phyloP scores from a whole-genome alignment of 2,329 filamentous ascomycete genomes.

The Aspergillus eucalypticola region DNA sequence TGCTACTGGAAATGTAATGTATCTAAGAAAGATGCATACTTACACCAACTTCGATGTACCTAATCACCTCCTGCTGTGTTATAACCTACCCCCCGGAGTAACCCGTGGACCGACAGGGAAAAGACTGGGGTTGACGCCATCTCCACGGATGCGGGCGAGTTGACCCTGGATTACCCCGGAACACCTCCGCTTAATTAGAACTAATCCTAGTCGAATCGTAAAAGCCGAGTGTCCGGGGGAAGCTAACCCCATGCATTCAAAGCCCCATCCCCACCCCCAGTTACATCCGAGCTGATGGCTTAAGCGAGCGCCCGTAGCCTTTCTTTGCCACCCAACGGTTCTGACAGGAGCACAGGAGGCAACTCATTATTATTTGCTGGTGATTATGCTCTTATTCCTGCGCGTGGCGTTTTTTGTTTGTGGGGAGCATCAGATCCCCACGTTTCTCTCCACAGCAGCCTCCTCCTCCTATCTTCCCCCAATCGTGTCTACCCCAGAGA shows the following conservation, averaged over 20 bases:
- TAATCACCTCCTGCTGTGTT: neutral
- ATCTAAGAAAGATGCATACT: no score
- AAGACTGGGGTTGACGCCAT: neutral
- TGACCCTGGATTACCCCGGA: neutral
- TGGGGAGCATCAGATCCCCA: constrained; percentile 4
- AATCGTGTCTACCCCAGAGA: constrained; percentile 3
- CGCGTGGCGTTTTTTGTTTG: neutral
- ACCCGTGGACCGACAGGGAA: neutral
- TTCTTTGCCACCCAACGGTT: constrained; percentile 3
- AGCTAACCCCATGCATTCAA: neutral
- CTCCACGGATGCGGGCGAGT: neutral
- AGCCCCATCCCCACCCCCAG: neutral
- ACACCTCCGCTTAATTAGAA: neutral
- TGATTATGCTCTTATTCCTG: neutral
- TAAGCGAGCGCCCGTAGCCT: neutral
- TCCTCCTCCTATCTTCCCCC: neutral
- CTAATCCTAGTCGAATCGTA: neutral
- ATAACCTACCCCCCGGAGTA: neutral
- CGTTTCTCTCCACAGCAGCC: neutral
- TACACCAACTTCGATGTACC: no score
- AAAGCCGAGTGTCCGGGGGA: constrained; percentile 2
- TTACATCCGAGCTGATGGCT: no score
- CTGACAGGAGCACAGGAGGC: neutral
- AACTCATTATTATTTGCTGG: neutral
- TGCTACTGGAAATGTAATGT: neutral